Base-by-base conservation (phyloP, 2,329 filamentous ascomycete genomes). In the Nemania serpens region DNA sequence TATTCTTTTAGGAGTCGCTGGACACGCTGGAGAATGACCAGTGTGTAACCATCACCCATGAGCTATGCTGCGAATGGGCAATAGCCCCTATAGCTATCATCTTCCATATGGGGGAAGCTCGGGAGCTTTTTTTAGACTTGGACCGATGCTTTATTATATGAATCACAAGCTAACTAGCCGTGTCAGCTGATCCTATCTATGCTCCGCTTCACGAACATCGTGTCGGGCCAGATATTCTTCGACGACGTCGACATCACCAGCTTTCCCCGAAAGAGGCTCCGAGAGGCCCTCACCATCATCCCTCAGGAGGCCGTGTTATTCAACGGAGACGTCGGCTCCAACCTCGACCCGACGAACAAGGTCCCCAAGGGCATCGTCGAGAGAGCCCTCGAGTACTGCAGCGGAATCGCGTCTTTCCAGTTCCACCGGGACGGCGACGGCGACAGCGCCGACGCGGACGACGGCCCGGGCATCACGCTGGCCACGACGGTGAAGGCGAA, bases 291-390 rank as follows among this genome's bases (percentile, higher is more conserved):
- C 17, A 84, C 82, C 2, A 82, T 86, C 43, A 86, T 87, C 17
- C 82, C 84, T 0, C 84, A 87, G 65, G 84, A 87, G 64, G 81
- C 84, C 0, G 82, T 84, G 17, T 74, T 87, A 7, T 84, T 85
- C 69, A 82, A 80, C 61, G 83, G 82, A 20, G 70, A 71, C 11
- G 78, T 84, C 11, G 73, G 75, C 48, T 81, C 79, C 13, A 84
- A 91, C 68, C 80, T 91, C 13, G 88, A 91, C 70, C 85, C 89
- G 0, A 86, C 87, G 41, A 79, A 82, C 36, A 78, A 82, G 36
- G 78, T 87, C 29, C 77, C 81, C 0, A 81, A 84, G 52, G 75
- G 75, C 1, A 78, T 82, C 39, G 78, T 91, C 0, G 78, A 81
- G 33, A 83, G 82, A 61, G 88, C 86, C 0, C 77, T 91, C 4